phyloP scores from a whole-genome alignment of 495 filamentous ascomycete species.

The Aspergillus sclerotiicarbonarius region DNA sequence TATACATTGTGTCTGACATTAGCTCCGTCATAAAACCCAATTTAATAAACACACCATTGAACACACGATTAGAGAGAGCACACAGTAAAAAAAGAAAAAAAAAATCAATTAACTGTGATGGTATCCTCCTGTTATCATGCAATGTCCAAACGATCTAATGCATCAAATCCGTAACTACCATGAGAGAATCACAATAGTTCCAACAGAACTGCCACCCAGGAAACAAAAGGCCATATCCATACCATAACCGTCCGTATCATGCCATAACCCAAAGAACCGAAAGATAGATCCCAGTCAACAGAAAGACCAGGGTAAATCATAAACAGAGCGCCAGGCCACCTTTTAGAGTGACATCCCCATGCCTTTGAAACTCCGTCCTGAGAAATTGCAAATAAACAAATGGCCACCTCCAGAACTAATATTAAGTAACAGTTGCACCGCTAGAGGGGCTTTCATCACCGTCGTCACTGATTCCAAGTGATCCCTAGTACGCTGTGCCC shows the following conservation, averaged over 20 bases:
- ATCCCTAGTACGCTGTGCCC: slow-evolving; percentile 7
- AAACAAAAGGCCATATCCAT: neutral
- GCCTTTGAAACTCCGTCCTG: neutral
- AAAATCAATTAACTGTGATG: neutral
- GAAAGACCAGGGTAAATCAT: neutral
- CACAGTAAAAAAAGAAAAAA: neutral
- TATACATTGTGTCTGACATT: too few species aligned
- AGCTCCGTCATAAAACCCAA: too few species aligned
- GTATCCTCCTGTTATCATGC: neutral
- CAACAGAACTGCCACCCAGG: neutral
- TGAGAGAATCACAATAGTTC: neutral
- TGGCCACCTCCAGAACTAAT: slow-evolving; percentile 8
- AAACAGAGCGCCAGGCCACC: neutral
- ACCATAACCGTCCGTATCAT: neutral
- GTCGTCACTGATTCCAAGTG: slow-evolving; percentile 3
- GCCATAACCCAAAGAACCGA: neutral
- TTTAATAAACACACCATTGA: neutral
- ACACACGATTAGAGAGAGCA: neutral
- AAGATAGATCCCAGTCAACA: neutral
- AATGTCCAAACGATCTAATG: neutral
- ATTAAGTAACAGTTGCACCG: slow-evolving; percentile 3
- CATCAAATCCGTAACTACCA: neutral
- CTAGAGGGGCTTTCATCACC: slow-evolving; percentile 11
- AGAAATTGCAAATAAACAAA: slow-evolving; percentile 4
- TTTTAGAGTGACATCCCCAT: neutral